Conservation (phyloP, 345 rosid genomes). For the Eutrema heterophyllum region DNA sequence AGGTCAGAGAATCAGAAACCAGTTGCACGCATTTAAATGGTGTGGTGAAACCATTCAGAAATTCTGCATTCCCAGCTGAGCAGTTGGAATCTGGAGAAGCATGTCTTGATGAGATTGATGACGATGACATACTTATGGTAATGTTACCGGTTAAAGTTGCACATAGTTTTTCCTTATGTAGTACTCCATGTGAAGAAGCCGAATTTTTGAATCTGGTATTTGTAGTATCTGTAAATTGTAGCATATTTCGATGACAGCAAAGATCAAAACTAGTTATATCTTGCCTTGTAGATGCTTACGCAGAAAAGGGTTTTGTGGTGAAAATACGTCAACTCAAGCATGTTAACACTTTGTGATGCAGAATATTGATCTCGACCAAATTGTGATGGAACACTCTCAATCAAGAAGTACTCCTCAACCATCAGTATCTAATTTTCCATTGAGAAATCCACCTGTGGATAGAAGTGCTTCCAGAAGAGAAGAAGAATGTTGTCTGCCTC, state of each 20-base stretch:
- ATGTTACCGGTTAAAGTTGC: conserved; percentile 5
- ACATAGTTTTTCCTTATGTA: neutral
- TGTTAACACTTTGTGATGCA: conserved; percentile 36
- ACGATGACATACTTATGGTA: conserved; percentile 87
- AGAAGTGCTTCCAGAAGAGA: conserved; percentile 35
- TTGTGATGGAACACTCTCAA: conserved; percentile 80
- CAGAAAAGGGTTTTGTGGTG: conserved; percentile 37
- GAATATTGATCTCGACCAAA: conserved; percentile 91
- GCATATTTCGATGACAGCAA: conserved; percentile 3
- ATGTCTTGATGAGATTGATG: conserved; percentile 62
- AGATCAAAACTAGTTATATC: conserved; percentile 5
- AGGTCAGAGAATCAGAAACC: conserved; percentile 28
- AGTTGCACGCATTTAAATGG: conserved; percentile 25
- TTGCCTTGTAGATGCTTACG: conserved; percentile 12
- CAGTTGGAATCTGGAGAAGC: conserved; percentile 32
- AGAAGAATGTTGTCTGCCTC: conserved; percentile 51
- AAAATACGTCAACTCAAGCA: conserved; percentile 17
- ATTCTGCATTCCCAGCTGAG: conserved; percentile 31
- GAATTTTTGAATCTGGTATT: neutral
- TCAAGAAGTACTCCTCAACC: conserved; percentile 71
- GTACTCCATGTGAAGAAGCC: neutral
- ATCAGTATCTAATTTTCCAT: conserved; percentile 48
- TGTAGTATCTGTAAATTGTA: neutral
- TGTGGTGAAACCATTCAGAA: conserved; percentile 30
- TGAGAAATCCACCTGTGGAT: conserved; percentile 48